Percentiles rank a stretch among this genome's conserved stretches.
These are phyloP conservation scores for Geoglossum cookeanum DNA, from an alignment of 2,329 filamentous ascomycete genomes.

Conservation along the genomic window DNA sequence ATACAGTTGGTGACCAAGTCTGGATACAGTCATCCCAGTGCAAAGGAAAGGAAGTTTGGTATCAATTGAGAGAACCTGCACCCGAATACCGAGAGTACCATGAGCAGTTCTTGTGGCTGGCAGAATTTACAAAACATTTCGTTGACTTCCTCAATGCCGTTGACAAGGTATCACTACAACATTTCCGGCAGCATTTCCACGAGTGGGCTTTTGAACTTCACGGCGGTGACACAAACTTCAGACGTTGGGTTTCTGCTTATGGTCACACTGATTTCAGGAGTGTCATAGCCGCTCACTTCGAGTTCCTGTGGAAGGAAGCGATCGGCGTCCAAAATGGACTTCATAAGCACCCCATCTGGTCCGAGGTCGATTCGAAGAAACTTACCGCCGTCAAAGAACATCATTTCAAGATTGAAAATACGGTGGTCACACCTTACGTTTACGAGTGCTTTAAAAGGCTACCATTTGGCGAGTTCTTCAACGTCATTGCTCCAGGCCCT, in stretches of 20 bases:
- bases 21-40: constrained; percentile 40
- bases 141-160: constrained; percentile 39
- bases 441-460: constrained; percentile 44
- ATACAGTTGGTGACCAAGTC: constrained; percentile 31
- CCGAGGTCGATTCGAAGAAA: constrained; percentile 16
- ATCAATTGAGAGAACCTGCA: constrained; percentile 37
- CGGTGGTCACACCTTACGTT: constrained; percentile 52
- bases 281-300: constrained; percentile 37
- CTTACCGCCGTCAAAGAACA: constrained; percentile 16
- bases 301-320: constrained; percentile 48
- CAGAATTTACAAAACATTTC: constrained; percentile 49
- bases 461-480: constrained; percentile 27
- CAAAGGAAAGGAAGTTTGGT: constrained; percentile 34
- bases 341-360: constrained; percentile 19
- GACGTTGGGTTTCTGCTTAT: constrained; percentile 34
- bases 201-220: constrained; percentile 35
- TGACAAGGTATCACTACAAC: constrained; percentile 27
- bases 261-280: constrained; percentile 40
- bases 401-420: constrained; percentile 25
- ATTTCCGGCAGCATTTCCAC: constrained; percentile 40
- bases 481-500: neutral
- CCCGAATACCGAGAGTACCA: constrained; percentile 43
- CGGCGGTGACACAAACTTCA: constrained; percentile 22
- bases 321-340: constrained; percentile 26
- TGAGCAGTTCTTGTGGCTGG: constrained; percentile 48